Evolutionary conservation across 306 rosid species (phyloP), one percentile per base, ranked within the genome.

Genomic region (Macrotyloma uniflorum): DNA sequence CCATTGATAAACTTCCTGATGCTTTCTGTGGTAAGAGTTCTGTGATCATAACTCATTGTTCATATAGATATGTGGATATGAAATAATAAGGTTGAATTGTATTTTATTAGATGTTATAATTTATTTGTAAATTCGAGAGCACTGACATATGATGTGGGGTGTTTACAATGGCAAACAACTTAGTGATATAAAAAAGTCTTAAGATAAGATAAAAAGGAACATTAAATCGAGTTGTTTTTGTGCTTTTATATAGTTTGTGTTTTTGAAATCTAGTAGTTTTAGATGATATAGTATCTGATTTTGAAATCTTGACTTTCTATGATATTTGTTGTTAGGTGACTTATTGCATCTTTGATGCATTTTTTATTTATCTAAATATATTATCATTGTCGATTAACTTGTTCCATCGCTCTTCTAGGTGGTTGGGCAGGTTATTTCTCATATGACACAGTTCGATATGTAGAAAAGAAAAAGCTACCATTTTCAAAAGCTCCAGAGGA

Each of bases 361-460:
- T n/a, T n/a, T n/a, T n/a, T n/a, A 4, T 51, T 51, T 3, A 51
- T 19, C 24, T 19, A 51, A 6, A 6, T 50, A 18, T 50, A n/a
- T 18, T 50, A 2, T 50, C 18, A 16, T 19, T 14, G 22, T n/a
- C n/a, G 3, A 18, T 51, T 47, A 10, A 45, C 13, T 78, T 45
- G 45, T 79, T 24, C 51, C 40, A 77, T 57, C 67, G 67, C 28
- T 59, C n/a, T 70, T 54, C 14, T 68, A 93, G 98, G 98, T 86
- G 98, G 97, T 24, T 93, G 97, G 98, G 95, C 87, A 5, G 98
- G 97, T 45, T 91, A 88, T 82, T 93, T 91, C 70, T 91, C 98
- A 1, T 93, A 93, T 45, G 98, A 93, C 71, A 93, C 98, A 42
- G 86, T 93, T 85, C 97, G 98, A 4, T 91, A 91, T 55, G 93